phyloP scores from a whole-genome alignment of 352 stramenopile genomes.

The Phytophthora sp. region DNA sequence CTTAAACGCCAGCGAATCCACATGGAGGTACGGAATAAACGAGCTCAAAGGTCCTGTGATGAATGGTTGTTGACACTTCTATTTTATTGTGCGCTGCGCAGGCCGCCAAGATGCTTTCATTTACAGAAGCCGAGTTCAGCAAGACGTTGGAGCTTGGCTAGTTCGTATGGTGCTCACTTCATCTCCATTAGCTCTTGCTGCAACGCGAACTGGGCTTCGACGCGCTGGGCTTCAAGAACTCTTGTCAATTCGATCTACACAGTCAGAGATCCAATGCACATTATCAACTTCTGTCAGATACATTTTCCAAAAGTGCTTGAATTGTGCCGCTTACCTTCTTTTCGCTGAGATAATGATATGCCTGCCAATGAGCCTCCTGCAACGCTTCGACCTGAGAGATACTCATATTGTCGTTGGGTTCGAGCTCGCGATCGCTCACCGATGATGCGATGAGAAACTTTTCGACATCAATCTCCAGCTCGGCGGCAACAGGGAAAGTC shows the following conservation, averaged over 20 bases:
- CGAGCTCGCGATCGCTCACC: conserved; percentile 45
- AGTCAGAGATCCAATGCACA: conserved; percentile 4
- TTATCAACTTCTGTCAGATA: conserved; percentile 2
- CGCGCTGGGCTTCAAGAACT: conserved; percentile 73
- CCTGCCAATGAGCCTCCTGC: conserved; percentile 82
- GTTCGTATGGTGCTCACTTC: conserved; percentile 24
- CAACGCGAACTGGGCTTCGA: conserved; percentile 73
- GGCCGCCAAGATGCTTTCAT: conserved; percentile 87
- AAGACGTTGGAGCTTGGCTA: conserved; percentile 73
- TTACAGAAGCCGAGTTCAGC: conserved; percentile 86
- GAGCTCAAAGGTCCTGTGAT: background rate
- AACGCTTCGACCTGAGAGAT: conserved; percentile 86
- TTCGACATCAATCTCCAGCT: conserved; percentile 78
- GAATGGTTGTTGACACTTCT: conserved; percentile 19
- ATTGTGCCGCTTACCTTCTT: conserved; percentile 63
- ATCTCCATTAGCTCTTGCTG: conserved; percentile 71
- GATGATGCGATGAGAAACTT: conserved; percentile 78
- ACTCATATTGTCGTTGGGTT: conserved; percentile 64
- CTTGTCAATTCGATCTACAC: conserved; percentile 74
- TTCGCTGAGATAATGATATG: conserved; percentile 84
- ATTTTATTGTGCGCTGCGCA: conserved; percentile 22
- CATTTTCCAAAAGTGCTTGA: background rate
- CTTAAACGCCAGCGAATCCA: conserved; percentile 87
- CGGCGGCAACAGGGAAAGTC: conserved; percentile 72
- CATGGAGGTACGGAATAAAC: conserved; percentile 60